A percentile compares a stretch with the other conserved stretches of the same genome.
These are phyloP conservation scores for Perilla frutescens DNA, from an alignment of 257 asterid species.

Conservation along the genomic window DNA sequence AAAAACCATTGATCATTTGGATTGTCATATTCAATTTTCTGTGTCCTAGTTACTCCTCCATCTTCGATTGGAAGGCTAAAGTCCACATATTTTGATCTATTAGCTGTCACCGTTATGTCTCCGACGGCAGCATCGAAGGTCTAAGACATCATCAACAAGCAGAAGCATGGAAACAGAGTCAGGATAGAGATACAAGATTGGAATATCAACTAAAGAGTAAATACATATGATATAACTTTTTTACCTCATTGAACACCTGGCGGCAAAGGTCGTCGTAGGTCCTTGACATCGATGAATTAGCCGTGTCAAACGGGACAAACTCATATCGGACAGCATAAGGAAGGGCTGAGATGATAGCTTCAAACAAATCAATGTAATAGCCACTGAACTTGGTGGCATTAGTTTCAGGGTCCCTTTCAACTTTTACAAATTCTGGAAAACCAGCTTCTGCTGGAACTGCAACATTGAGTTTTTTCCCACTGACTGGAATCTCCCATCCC, in stretches of 20 bases:
- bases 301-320: slow-evolving; percentile 27
- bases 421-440: slow-evolving; percentile 40
- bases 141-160: slow-evolving; percentile 31
- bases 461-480: slow-evolving; percentile 39
- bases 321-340: slow-evolving; percentile 42
- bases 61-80: slow-evolving; percentile 51
- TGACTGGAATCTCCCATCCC: slow-evolving; percentile 60
- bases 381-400: slow-evolving; percentile 38
- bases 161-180: neutral
- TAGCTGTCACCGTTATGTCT: slow-evolving; percentile 51
- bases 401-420: slow-evolving; percentile 34
- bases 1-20: slow-evolving; percentile 39
- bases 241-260: slow-evolving; percentile 41
- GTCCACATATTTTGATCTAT: slow-evolving; percentile 50
- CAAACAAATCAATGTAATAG: slow-evolving; percentile 45
- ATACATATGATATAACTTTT: too few relatives aligned
- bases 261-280: slow-evolving; percentile 40
- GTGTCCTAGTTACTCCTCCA: slow-evolving; percentile 40
- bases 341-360: slow-evolving; percentile 38
- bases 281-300: slow-evolving; percentile 14
- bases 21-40: slow-evolving; percentile 9
- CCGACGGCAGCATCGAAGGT: slow-evolving; percentile 52
- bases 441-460: slow-evolving; percentile 48
- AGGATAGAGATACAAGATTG: neutral
- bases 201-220: too few relatives aligned